Evolutionary conservation across 1,284 basidiomycete genomes (phyloP).

Genomic region (Heterobasidion irregulare): DNA sequence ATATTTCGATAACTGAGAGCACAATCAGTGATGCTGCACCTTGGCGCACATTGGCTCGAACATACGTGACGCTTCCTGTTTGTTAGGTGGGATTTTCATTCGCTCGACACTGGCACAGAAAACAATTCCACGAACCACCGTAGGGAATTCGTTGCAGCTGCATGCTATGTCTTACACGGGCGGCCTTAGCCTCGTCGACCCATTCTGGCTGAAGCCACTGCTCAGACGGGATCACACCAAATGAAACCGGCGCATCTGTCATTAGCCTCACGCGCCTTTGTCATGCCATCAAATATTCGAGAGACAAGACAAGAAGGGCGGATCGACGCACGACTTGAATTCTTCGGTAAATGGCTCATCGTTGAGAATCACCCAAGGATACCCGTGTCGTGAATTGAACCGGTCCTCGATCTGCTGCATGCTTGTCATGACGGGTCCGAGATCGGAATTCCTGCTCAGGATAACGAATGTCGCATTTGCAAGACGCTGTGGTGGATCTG

Average conservation of each 20-base stretch:
- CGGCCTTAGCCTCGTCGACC: conserved; percentile 53
- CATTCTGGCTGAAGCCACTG: conserved; percentile 51
- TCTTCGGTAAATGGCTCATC: conserved; percentile 63
- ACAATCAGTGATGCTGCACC: background rate
- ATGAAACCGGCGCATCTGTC: conserved; percentile 30
- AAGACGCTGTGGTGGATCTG: background rate
- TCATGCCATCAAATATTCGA: conserved; percentile 9
- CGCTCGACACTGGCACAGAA: background rate
- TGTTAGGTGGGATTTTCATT: background rate
- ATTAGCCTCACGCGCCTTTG: conserved; percentile 47
- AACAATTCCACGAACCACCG: conserved; percentile 1
- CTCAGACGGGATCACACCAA: conserved; percentile 44
- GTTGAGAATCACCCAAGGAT: conserved; percentile 70
- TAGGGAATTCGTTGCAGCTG: conserved; percentile 23
- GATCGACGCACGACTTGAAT: conserved; percentile 45
- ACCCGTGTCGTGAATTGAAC: conserved; percentile 57
- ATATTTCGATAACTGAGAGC: conserved; percentile 56
- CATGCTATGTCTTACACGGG: conserved; percentile 49
- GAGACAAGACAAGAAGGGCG: conserved; percentile 2
- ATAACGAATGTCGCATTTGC: conserved; percentile 42
- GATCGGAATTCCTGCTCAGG: conserved; percentile 37
- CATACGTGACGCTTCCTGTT: background rate
- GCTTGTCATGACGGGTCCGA: conserved; percentile 45
- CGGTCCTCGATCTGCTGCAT: conserved; percentile 48
- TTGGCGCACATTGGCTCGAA: background rate